Evolutionary conservation across 2,329 filamentous ascomycete genomes (phyloP).

Genomic region (Trichophyton simii): DNA sequence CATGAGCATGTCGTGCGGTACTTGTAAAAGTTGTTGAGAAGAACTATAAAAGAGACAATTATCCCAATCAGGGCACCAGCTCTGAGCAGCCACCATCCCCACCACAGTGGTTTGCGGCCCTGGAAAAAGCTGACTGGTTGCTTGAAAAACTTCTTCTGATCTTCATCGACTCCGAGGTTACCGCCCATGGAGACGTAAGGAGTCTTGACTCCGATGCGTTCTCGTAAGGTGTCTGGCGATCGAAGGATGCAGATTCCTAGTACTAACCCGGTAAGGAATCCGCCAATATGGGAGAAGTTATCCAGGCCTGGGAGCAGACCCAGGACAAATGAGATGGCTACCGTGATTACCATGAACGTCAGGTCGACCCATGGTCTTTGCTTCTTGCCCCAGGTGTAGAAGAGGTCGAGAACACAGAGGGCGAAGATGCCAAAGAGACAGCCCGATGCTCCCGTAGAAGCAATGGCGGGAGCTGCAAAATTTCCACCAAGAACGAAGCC

Average conservation of each 20-base stretch:
- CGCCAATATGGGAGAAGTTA: conserved; percentile 95
- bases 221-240: conserved; percentile 68
- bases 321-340: conserved; percentile 80
- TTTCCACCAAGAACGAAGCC: conserved; percentile 93
- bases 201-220: conserved; percentile 57
- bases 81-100: conserved; percentile 89
- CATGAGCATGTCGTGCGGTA: conserved; percentile 63
- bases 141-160: conserved; percentile 45
- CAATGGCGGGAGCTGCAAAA: conserved; percentile 67
- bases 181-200: conserved; percentile 58
- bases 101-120: conserved; percentile 85
- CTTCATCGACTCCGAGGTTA: conserved; percentile 29
- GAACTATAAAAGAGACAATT: conserved; percentile 69
- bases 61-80: conserved; percentile 66
- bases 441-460: conserved; percentile 81
- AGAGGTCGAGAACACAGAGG: conserved; percentile 71
- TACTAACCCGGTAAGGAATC: conserved; percentile 81
- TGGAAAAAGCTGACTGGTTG: conserved; percentile 48
- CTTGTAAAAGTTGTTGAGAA: conserved; percentile 84
- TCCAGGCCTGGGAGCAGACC: conserved; percentile 85
- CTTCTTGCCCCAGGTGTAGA: conserved; percentile 84
- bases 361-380: conserved; percentile 66
- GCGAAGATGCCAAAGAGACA: conserved; percentile 85
- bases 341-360: conserved; percentile 73
- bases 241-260: conserved; percentile 79